Conservation (phyloP, 805 yeast species). For the Candida mattraensis region DNA sequence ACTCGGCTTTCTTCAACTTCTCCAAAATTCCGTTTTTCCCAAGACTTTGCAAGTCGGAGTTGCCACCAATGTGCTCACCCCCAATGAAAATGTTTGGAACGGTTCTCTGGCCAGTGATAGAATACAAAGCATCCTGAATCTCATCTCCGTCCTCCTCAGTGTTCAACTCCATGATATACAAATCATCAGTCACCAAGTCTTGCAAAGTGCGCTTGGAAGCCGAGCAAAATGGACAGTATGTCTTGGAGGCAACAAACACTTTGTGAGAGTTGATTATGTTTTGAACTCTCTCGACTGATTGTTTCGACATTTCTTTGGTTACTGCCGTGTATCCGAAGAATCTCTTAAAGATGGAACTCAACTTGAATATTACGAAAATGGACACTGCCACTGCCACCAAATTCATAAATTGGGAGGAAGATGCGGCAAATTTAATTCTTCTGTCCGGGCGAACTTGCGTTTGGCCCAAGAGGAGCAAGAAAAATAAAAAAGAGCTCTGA, state of each 20-base stretch:
- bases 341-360: conserved; percentile 32
- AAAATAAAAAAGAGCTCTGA: no score
- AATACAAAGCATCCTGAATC: conserved; percentile 73
- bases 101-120: conserved; percentile 85
- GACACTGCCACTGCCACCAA: conserved; percentile 1
- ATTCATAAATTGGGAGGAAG: background rate
- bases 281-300: conserved; percentile 57
- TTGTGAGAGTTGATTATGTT: conserved; percentile 61
- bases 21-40: conserved; percentile 32
- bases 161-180: conserved; percentile 57
- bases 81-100: conserved; percentile 91
- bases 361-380: conserved; percentile 21
- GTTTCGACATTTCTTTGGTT: conserved; percentile 56
- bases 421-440: no score
- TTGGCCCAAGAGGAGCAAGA: no score
- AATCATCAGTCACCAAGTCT: conserved; percentile 39
- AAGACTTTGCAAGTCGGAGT: conserved; percentile 80
- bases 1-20: conserved; percentile 10
- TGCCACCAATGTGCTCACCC: conserved; percentile 95
- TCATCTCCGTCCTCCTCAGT: conserved; percentile 66
- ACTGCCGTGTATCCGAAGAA: conserved; percentile 25
- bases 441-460: no score
- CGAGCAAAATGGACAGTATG: conserved; percentile 67
- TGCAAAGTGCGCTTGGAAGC: conserved; percentile 47
- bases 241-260: conserved; percentile 79